Conservation (phyloP, 2,329 filamentous ascomycete species). For the Aspergillus sergii region DNA sequence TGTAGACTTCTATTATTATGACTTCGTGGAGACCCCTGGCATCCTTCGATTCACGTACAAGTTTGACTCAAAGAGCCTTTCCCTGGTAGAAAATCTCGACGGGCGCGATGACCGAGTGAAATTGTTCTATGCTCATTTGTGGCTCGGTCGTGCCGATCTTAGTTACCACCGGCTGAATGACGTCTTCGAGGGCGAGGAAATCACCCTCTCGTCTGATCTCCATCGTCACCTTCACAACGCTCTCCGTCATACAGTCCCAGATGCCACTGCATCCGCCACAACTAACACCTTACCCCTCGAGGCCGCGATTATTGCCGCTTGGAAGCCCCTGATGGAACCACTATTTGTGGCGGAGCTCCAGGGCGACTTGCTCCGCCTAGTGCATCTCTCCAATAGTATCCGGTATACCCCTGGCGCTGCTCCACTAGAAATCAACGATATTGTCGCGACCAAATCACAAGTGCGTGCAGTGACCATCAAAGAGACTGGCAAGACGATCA, state of each 20-base stretch:
- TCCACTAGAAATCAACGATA: slow-evolving; percentile 17
- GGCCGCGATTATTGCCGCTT: slow-evolving; percentile 16
- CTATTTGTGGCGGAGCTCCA: slow-evolving; percentile 9
- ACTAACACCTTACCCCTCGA: neutral
- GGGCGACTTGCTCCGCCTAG: slow-evolving; percentile 19
- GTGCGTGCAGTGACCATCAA: slow-evolving; percentile 17
- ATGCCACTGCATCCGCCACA: slow-evolving; percentile 10
- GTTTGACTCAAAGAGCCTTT: neutral
- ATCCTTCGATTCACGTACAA: neutral
- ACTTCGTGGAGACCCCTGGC: neutral
- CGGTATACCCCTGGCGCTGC: slow-evolving; percentile 11
- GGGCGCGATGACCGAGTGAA: neutral
- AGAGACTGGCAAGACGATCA: slow-evolving; percentile 15
- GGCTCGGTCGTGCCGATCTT: neutral
- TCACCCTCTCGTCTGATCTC: neutral
- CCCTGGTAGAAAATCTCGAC: neutral
- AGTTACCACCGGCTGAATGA: neutral
- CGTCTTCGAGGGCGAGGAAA: neutral
- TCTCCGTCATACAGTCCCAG: neutral
- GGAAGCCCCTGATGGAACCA: slow-evolving; percentile 19
- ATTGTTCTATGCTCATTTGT: neutral
- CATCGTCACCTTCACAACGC: neutral
- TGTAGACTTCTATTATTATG: neutral
- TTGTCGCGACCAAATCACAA: slow-evolving; percentile 14
- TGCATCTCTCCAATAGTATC: slow-evolving; percentile 21